Evolutionary conservation across 2,329 filamentous ascomycete species (phyloP).

Genomic region (Apiospora pterosperma): DNA sequence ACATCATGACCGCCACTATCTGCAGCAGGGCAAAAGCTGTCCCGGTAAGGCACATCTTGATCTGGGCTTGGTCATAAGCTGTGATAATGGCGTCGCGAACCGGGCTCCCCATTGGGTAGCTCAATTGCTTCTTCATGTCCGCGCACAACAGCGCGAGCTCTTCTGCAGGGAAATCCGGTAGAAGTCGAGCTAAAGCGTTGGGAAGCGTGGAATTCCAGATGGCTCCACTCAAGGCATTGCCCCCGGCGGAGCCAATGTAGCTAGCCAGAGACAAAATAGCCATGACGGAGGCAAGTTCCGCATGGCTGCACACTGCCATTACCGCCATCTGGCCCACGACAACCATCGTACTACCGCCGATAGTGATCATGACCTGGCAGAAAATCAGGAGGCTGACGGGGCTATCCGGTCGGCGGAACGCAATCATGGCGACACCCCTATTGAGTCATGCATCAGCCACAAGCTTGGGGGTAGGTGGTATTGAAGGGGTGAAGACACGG

Average conservation of each 20-base stretch:
- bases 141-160: conserved; percentile 26
- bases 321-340: conserved; percentile 57
- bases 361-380: conserved; percentile 54
- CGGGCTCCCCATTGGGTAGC: conserved; percentile 28
- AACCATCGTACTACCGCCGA: conserved; percentile 54
- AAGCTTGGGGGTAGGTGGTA: conserved; percentile 34
- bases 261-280: conserved; percentile 37
- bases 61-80: conserved; percentile 33
- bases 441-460: background rate
- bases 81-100: conserved; percentile 29
- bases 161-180: conserved; percentile 20
- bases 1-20: conserved; percentile 27
- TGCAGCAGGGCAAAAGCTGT: conserved; percentile 25
- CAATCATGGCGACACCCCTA: conserved; percentile 52
- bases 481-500: background rate
- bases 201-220: conserved; percentile 39
- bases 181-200: conserved; percentile 20
- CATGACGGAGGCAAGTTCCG: conserved; percentile 48
- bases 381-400: conserved; percentile 53
- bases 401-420: conserved; percentile 49
- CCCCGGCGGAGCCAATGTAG: conserved; percentile 35
- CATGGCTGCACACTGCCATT: conserved; percentile 55
- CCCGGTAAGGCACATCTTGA: conserved; percentile 32
- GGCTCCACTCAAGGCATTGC: conserved; percentile 40
- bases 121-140: conserved; percentile 30